These are phyloP conservation scores for Trametes pubescens DNA, from an alignment of 1,284 basidiomycete genomes.

Conservation along the genomic window DNA sequence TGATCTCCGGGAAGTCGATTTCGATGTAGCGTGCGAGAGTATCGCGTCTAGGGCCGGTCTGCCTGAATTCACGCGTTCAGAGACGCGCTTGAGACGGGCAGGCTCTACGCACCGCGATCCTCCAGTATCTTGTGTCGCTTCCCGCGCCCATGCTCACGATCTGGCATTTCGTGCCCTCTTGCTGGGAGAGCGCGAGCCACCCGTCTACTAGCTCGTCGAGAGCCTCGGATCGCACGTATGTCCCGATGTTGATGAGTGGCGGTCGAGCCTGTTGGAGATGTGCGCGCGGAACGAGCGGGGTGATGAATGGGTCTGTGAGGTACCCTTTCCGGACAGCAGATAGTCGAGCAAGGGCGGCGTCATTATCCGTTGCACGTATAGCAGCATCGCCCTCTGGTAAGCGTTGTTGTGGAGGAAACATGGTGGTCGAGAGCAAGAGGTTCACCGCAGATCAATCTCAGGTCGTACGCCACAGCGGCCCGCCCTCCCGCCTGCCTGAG, in stretches of 20 bases:
- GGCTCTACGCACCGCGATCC: slow-evolving; percentile 72
- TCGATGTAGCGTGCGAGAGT: slow-evolving; percentile 78
- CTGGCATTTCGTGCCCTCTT: slow-evolving; percentile 64
- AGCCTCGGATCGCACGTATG: slow-evolving; percentile 83
- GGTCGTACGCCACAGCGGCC: neutral
- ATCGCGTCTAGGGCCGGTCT: slow-evolving; percentile 62
- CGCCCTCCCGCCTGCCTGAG: neutral
- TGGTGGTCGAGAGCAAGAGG: slow-evolving; percentile 14
- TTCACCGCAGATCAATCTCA: neutral
- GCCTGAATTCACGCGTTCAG: slow-evolving; percentile 31
- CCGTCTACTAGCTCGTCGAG: slow-evolving; percentile 83
- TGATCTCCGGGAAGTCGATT: slow-evolving; percentile 89
- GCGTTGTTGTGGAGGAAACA: slow-evolving; percentile 27
- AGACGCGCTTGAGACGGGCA: neutral
- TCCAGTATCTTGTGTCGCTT: slow-evolving; percentile 94
- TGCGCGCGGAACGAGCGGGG: slow-evolving; percentile 68
- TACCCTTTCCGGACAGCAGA: slow-evolving; percentile 85
- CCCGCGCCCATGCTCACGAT: slow-evolving; percentile 92
- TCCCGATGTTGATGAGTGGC: slow-evolving; percentile 96
- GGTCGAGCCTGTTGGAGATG: slow-evolving; percentile 71
- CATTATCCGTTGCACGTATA: slow-evolving; percentile 75
- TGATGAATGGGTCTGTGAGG: slow-evolving; percentile 76
- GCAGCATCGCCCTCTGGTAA: slow-evolving; percentile 59
- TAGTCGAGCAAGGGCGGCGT: slow-evolving; percentile 79
- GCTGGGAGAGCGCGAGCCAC: slow-evolving; percentile 64